Conservation (phyloP, 2,329 filamentous ascomycete species). For the Botrytis fragariae region DNA sequence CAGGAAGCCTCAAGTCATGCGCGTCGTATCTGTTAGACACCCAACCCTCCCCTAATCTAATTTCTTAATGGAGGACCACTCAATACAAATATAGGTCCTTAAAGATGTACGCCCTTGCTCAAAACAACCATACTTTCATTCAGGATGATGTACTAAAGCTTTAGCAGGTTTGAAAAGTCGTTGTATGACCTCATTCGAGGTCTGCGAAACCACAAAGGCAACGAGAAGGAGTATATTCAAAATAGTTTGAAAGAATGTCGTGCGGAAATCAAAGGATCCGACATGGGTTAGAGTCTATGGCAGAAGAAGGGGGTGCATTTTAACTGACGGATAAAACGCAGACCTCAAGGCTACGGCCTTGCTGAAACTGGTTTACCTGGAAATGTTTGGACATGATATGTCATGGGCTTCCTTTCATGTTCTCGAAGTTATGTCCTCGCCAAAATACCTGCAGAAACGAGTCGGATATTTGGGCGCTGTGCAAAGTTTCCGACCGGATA, state of each 20-base stretch:
- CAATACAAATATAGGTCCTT: constrained; percentile 4
- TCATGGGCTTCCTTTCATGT: constrained; percentile 99
- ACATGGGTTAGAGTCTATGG: constrained; percentile 68
- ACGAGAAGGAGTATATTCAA: constrained; percentile 92
- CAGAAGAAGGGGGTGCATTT: not conserved
- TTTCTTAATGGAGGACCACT: constrained; percentile 18
- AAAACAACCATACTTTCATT: not conserved
- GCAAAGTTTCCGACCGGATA: constrained; percentile 93
- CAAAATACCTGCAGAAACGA: constrained; percentile 91
- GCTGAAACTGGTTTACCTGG: constrained; percentile 92
- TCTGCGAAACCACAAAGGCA: constrained; percentile 90
- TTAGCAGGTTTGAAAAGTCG: constrained; percentile 92
- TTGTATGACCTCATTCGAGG: constrained; percentile 98
- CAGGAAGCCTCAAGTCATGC: not conserved
- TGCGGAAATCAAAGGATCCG: constrained; percentile 83
- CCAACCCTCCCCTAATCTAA: constrained; percentile 10
- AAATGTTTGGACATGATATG: constrained; percentile 99
- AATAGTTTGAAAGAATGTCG: constrained; percentile 94
- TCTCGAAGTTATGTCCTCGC: constrained; percentile 96
- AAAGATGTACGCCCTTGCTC: constrained; percentile 24
- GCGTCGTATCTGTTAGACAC: not conserved
- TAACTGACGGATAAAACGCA: constrained; percentile 39
- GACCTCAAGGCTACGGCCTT: constrained; percentile 96
- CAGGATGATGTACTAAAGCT: constrained; percentile 18
- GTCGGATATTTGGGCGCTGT: constrained; percentile 94